A percentile compares a stretch with the other conserved stretches of the same genome.
Evolutionary conservation across 805 yeast species (phyloP).

Genomic region (Zygosaccharomyces kombuchaensis): DNA sequence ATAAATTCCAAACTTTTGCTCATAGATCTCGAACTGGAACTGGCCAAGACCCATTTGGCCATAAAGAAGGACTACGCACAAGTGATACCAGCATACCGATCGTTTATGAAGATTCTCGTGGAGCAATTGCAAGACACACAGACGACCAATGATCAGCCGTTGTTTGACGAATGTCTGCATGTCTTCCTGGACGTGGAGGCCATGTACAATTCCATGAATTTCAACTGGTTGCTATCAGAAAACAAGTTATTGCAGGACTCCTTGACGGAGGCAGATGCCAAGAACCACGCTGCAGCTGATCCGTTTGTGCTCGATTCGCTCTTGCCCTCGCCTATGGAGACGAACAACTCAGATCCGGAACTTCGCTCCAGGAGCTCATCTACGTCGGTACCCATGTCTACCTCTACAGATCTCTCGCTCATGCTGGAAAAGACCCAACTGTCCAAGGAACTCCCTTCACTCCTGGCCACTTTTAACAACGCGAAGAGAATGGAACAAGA

Average conservation of each 20-base stretch:
- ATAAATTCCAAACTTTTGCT: conserved; percentile 61
- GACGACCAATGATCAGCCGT: conserved; percentile 48
- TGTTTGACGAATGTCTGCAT: conserved; percentile 61
- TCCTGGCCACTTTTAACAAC: conserved; percentile 62
- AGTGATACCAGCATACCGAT: conserved; percentile 44
- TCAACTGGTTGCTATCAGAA: conserved; percentile 34
- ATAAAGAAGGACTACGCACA: conserved; percentile 6
- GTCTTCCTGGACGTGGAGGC: conserved; percentile 67
- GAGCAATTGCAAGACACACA: conserved; percentile 55
- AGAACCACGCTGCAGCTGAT: background rate
- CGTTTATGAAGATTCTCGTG: conserved; percentile 54
- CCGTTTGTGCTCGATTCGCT: conserved; percentile 7
- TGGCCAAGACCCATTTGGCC: conserved; percentile 31
- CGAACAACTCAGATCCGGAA: conserved; percentile 4
- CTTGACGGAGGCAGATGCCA: conserved; percentile 3
- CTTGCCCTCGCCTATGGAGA: conserved; percentile 7
- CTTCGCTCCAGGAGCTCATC: conserved; percentile 20
- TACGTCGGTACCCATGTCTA: conserved; percentile 18
- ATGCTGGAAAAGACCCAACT: conserved; percentile 49
- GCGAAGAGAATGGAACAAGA: conserved; percentile 58
- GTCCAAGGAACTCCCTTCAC: conserved; percentile 59
- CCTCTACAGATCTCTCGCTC: conserved; percentile 37
- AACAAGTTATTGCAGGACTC: conserved; percentile 19
- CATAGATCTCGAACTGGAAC: conserved; percentile 59
- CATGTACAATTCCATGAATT: conserved; percentile 59